Evolutionary conservation across 2,329 filamentous ascomycete species (phyloP).

Genomic region (Diaporthe citrichinensis): DNA sequence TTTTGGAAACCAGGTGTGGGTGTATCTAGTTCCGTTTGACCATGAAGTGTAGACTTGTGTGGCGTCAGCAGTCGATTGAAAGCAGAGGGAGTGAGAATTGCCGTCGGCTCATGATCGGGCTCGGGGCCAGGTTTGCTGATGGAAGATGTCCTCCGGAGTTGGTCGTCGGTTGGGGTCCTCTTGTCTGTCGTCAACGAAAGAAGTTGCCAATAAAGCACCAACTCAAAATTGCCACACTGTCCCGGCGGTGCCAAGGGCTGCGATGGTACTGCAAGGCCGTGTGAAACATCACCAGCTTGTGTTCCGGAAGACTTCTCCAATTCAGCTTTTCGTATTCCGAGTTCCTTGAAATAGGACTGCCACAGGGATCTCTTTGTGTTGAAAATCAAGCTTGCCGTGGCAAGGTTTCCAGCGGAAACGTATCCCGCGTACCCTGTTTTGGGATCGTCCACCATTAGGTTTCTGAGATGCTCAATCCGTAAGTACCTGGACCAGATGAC

Average conservation of each 20-base stretch:
- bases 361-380: background rate
- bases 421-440: background rate
- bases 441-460: background rate
- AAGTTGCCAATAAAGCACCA: background rate
- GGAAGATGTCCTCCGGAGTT: background rate
- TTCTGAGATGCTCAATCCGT: background rate
- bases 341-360: background rate
- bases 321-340: background rate
- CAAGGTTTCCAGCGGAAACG: background rate
- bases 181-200: background rate
- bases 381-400: background rate
- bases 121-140: background rate
- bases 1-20: background rate
- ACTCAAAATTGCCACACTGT: background rate
- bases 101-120: background rate
- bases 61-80: background rate
- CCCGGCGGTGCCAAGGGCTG: background rate
- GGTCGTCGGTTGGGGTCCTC: background rate
- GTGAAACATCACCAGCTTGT: too few species aligned
- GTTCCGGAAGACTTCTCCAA: background rate
- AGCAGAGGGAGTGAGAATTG: background rate
- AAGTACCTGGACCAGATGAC: background rate
- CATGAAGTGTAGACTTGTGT: background rate
- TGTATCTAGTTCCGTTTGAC: background rate
- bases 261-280: background rate